Base-by-base conservation (phyloP, 306 rosid genomes). In the Rubus parviflorus region DNA sequence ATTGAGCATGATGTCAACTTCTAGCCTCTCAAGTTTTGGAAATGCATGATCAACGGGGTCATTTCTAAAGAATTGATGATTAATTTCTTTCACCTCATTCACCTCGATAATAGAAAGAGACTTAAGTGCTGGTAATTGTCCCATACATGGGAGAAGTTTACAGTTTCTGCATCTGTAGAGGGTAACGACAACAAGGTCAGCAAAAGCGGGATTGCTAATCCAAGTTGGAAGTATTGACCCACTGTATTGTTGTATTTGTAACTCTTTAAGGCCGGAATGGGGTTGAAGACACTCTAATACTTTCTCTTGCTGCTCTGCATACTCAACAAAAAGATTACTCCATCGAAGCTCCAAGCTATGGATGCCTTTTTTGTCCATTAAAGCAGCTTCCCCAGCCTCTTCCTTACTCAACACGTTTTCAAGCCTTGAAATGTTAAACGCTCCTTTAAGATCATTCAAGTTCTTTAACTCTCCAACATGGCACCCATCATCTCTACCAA, bases 181-280 rank as follows among this genome's bases (percentile, higher is more conserved):
- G 8, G 65, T 56, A 48, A 80, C 57, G 49, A 19, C 75, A 46
- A 20, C 15, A 6, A 80, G 63, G 25, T 16, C 30, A 37, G 7
- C 22, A 45, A 73, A 80, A 13, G 53, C 30, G 35, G 56, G 75
- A 66, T 67, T 8, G 20, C 46, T 1, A 47, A 74, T 66, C 83
- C 79, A 80, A 35, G 53, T 80, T 15, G 83, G 75, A 57, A 80
- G 79, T 71, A 43, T 56, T 4, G 42, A 80, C 30, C 79, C 83
- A 37, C 79, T 72, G 75, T 67, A 80, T 19, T 10, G 48, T 3
- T 45, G 19, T 45, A 80, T 66, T 4, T 46, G 41, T 12, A 80
- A 68, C 61, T 22, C 58, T 67, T 67, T 20, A 16, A 74, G 78
- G 12, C 64, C 54, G 35, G 19, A 20, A 66, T 64, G 64, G 17